Base-by-base conservation (phyloP, 1,284 basidiomycete species). In the Cryptococcus sp. region DNA sequence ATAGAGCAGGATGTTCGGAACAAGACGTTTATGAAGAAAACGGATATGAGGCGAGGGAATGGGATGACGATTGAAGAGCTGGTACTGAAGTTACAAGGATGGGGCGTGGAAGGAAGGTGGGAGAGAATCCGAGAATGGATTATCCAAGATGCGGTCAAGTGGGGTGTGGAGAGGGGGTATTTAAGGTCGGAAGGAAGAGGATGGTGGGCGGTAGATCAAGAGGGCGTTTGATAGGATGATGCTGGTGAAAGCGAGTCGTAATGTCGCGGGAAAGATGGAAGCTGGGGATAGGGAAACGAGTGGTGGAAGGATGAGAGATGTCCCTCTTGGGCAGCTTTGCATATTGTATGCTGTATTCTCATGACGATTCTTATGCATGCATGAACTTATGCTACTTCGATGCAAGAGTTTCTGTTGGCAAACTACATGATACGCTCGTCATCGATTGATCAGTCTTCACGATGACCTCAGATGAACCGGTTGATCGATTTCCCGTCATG, bases 71-170 rank as follows among this genome's bases (percentile, higher is more conserved):
- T 64, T 4, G 59, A 60, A 30, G 58, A 65, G 42, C 14, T 72
- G 1, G 42, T 60, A 1, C 15, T 7, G 32, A 49, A 52, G 7
- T 46, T 74, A 58, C 50, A 54, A 33, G 4, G 38, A 7, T 73
- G 70, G 69, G 70, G 71, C 4, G 56, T 60, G 43, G 68, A 68
- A 4, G 68, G 69, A 23, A 57, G 73, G 47, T 75, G 72, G 71
- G 71, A 75, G 58, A 61, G 68, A n/a, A 49, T 71, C 4, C 60
- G 62, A 6, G 62, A 63, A 43, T 69, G 65, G 66, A 59, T 56
- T 2, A 61, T 73, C 8, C 61, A 63, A 46, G 70, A 66, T 34
- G 67, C 65, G 45, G 14, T 71, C 36, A 60, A 64, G 46, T 70
- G 62, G 63, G 71, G 60, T 0, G 58, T 60, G 35, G 53, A 38